Evolutionary conservation across 2,329 filamentous ascomycete species (phyloP).

Genomic region (Byssothecium circinans): DNA sequence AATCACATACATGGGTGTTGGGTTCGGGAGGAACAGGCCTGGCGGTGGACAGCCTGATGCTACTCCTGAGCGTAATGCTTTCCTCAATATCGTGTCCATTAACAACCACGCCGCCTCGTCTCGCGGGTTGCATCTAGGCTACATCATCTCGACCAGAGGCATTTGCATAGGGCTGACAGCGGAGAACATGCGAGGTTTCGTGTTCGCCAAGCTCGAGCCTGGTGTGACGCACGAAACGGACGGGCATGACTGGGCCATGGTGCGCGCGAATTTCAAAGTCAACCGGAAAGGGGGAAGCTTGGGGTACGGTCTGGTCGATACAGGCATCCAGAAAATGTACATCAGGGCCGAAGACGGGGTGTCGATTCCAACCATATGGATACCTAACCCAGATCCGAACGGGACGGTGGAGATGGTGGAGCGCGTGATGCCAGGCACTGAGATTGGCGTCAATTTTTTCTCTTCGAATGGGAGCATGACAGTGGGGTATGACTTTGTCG

Average conservation of each 20-base stretch:
- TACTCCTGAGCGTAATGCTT: slow-evolving; percentile 36
- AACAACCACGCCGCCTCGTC: slow-evolving; percentile 18
- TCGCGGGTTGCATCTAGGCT: slow-evolving; percentile 24
- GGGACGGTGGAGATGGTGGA: slow-evolving; percentile 29
- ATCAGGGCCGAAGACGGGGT: slow-evolving; percentile 31
- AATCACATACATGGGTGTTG: slow-evolving; percentile 43
- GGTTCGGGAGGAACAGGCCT: slow-evolving; percentile 36
- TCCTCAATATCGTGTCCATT: slow-evolving; percentile 37
- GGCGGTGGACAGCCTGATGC: slow-evolving; percentile 34
- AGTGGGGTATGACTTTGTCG: slow-evolving; percentile 28
- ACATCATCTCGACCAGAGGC: slow-evolving; percentile 33
- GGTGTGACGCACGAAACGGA: slow-evolving; percentile 33
- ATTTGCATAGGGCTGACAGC: slow-evolving; percentile 34
- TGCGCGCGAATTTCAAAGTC: slow-evolving; percentile 32
- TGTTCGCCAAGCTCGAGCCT: slow-evolving; percentile 26
- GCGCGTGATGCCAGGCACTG: slow-evolving; percentile 35
- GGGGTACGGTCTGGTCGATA: slow-evolving; percentile 36
- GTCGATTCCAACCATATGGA: slow-evolving; percentile 30
- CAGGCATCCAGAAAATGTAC: slow-evolving; percentile 41
- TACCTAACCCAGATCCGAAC: slow-evolving; percentile 35
- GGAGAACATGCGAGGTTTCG: slow-evolving; percentile 22
- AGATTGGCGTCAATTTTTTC: slow-evolving; percentile 27
- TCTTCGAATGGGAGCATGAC: slow-evolving; percentile 11
- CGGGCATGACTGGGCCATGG: slow-evolving; percentile 39
- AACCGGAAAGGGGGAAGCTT: slow-evolving; percentile 23